phyloP scores from a whole-genome alignment of 768 basidiomycete species.

The Tulasnella sp. region DNA sequence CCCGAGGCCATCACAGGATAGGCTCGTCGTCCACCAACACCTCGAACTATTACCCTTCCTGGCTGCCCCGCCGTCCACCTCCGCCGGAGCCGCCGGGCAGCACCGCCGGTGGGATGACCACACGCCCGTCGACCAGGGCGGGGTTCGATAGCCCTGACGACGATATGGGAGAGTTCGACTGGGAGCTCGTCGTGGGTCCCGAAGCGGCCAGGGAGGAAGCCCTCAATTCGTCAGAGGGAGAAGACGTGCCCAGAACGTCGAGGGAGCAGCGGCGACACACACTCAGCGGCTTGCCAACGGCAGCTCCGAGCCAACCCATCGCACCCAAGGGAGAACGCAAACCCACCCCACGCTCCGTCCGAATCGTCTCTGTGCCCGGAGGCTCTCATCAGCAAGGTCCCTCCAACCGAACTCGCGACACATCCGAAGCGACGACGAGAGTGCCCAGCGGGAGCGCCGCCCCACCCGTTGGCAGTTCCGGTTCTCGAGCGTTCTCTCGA shows the following conservation, averaged over 20 bases:
- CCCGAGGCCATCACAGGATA: slow-evolving; percentile 19
- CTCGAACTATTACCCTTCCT: slow-evolving; percentile 61
- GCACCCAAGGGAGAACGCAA: slow-evolving; percentile 56
- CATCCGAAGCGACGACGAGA: slow-evolving; percentile 45
- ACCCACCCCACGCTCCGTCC: slow-evolving; percentile 74
- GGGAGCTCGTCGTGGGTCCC: slow-evolving; percentile 11
- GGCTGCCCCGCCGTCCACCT: slow-evolving; percentile 75
- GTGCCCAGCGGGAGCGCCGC: slow-evolving; percentile 24
- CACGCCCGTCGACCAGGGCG: slow-evolving; percentile 26
- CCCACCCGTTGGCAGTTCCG: background rate
- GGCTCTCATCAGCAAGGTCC: slow-evolving; percentile 42
- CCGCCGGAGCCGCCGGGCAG: slow-evolving; percentile 73
- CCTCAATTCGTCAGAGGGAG: background rate
- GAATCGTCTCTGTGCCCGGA: slow-evolving; percentile 70
- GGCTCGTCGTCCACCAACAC: slow-evolving; percentile 25
- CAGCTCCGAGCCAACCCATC: slow-evolving; percentile 35
- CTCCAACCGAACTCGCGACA: background rate
- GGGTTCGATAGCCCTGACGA: slow-evolving; percentile 25
- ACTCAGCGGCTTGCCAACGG: background rate
- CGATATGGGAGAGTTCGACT: slow-evolving; percentile 24
- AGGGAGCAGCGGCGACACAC: background rate
- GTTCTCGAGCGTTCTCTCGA: slow-evolving; percentile 15
- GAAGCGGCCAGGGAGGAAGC: slow-evolving; percentile 1
- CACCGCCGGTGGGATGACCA: slow-evolving; percentile 17
- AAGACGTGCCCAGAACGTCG: background rate